phyloP scores from a whole-genome alignment of 306 rosid genomes.

The Prosopis cineraria region DNA sequence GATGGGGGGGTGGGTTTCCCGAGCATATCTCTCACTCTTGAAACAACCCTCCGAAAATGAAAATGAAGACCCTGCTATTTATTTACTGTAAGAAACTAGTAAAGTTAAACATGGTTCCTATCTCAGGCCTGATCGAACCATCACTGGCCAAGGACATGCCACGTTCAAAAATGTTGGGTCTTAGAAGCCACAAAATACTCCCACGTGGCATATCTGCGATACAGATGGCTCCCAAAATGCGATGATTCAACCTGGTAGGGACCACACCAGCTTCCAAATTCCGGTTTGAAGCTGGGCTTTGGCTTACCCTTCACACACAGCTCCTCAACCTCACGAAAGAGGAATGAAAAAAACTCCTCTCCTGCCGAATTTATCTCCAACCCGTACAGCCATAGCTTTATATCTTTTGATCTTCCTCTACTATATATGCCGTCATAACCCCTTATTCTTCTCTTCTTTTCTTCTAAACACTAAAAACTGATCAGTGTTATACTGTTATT shows the following conservation, averaged over 20 bases:
- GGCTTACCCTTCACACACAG: background rate
- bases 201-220: conserved; percentile 29
- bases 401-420: background rate
- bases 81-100: background rate
- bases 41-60: too few relatives aligned
- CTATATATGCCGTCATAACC: background rate
- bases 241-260: conserved; percentile 15
- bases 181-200: background rate
- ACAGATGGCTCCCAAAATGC: conserved; percentile 22
- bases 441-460: conserved; percentile 44
- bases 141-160: conserved; percentile 14
- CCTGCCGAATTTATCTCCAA: conserved; percentile 39
- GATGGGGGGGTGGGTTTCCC: too few relatives aligned
- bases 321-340: background rate
- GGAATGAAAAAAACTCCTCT: conserved; percentile 18
- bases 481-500: background rate
- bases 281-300: background rate
- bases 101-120: background rate
- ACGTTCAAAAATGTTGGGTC: background rate
- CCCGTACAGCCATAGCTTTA: background rate
- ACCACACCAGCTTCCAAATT: background rate
- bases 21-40: too few relatives aligned
- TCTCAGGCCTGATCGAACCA: background rate
- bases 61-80: too few relatives aligned
- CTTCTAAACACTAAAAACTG: conserved; percentile 33